Conservation (phyloP, 768 basidiomycete species). For the Agrocybe chaxingu region DNA sequence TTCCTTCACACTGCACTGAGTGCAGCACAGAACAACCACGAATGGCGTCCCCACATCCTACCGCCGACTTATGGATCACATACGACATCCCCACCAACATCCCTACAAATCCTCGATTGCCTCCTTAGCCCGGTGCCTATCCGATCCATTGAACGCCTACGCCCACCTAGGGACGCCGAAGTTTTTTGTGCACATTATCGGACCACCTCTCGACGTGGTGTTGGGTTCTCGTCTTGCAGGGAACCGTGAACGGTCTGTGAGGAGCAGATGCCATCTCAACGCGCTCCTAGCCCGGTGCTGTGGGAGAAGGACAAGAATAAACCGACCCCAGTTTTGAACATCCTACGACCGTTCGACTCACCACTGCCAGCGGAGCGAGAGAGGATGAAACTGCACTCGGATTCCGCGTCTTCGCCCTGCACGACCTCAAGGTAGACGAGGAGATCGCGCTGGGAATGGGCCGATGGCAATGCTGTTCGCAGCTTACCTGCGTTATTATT, state of each 20-base stretch:
- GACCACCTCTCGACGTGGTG: slow-evolving; percentile 72
- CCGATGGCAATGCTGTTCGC: slow-evolving; percentile 86
- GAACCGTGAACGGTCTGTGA: slow-evolving; percentile 56
- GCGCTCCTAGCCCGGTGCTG: slow-evolving; percentile 57
- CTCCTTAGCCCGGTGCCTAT: slow-evolving; percentile 64
- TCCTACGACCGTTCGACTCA: too few relatives aligned
- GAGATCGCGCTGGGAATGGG: slow-evolving; percentile 98
- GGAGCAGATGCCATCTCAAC: slow-evolving; percentile 66
- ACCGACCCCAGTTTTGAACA: neutral
- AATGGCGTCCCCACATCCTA: slow-evolving; percentile 40
- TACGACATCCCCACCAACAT: slow-evolving; percentile 55
- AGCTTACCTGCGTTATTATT: slow-evolving; percentile 65
- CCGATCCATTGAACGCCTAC: slow-evolving; percentile 86
- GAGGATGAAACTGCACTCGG: slow-evolving; percentile 36
- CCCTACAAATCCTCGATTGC: slow-evolving; percentile 60
- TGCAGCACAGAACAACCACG: too few relatives aligned
- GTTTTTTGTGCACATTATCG: slow-evolving; percentile 76
- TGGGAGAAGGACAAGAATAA: slow-evolving; percentile 19
- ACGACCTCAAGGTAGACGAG: slow-evolving; percentile 72
- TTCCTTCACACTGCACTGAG: too few relatives aligned
- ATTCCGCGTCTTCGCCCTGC: slow-evolving; percentile 80
- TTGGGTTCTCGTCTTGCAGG: slow-evolving; percentile 78
- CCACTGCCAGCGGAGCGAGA: too few relatives aligned
- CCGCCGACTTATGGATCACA: slow-evolving; percentile 66
- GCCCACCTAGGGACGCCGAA: slow-evolving; percentile 80